Evolutionary conservation across 306 rosid species (phyloP).

Genomic region (Cucurbita ficifolia): DNA sequence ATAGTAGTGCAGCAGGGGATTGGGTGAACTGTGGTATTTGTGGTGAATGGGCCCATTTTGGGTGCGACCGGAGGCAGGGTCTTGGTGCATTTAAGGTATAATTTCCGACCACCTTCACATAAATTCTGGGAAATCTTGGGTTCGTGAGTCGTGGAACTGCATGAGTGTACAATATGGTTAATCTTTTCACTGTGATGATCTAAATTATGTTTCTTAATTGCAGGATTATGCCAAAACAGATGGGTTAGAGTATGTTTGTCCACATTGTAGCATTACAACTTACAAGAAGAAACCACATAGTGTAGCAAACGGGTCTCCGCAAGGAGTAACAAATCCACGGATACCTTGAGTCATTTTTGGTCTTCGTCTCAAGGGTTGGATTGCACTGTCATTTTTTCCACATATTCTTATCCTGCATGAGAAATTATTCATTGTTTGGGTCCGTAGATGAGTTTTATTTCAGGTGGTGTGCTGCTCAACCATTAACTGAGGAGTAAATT

Average conservation of each 20-base stretch:
- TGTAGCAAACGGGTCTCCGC: slow-evolving; percentile 55
- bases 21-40: slow-evolving; percentile 99
- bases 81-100: slow-evolving; percentile 96
- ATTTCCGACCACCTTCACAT: neutral
- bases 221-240: slow-evolving; percentile 99
- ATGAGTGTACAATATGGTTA: neutral
- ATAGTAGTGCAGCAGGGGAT: slow-evolving; percentile 99
- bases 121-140: neutral
- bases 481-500: neutral
- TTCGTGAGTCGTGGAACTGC: neutral
- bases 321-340: slow-evolving; percentile 50
- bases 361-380: neutral
- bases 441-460: neutral
- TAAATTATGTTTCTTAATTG: slow-evolving; percentile 5
- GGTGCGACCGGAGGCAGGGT: slow-evolving; percentile 98
- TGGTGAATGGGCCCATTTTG: slow-evolving; percentile 99
- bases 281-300: slow-evolving; percentile 85
- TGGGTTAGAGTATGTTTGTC: slow-evolving; percentile 94
- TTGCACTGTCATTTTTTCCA: neutral
- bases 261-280: slow-evolving; percentile 85
- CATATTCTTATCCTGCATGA: neutral
- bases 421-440: neutral
- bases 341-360: slow-evolving; percentile 28
- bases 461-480: neutral
- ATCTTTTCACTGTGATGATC: neutral